Conservation (phyloP, 345 rosid species). For the Salix viminalis region DNA sequence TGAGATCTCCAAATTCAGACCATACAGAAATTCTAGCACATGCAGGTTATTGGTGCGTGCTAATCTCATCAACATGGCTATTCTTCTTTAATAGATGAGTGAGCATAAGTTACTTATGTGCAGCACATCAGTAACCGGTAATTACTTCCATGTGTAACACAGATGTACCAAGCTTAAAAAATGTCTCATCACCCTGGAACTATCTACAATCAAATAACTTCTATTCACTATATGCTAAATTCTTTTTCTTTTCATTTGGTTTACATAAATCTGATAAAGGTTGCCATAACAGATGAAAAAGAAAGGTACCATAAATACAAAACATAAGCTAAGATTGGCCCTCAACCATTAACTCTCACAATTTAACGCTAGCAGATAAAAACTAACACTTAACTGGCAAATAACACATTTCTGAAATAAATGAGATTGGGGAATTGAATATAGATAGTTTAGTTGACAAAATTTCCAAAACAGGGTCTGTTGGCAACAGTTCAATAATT, state of each 20-base stretch:
- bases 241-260: not conserved
- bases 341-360: not conserved
- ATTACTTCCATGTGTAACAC: not conserved
- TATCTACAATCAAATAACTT: not conserved
- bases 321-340: not conserved
- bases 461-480: not conserved
- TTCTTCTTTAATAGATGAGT: not conserved
- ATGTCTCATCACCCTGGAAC: not conserved
- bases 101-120: not conserved
- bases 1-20: not conserved
- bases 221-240: not conserved
- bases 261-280: not conserved
- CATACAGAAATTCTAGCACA: not conserved
- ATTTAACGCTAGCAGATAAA: not conserved
- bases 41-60: not conserved
- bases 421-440: not conserved
- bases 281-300: not conserved
- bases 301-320: not conserved
- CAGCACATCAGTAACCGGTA: not conserved
- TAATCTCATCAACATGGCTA: not conserved
- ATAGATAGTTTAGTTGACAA: not conserved
- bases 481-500: not conserved
- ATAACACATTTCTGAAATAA: not conserved
- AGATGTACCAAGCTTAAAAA: not conserved
- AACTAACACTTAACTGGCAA: not conserved